These are phyloP conservation scores for Globisporangium radiosum DNA, from an alignment of 352 stramenopile species.

Conservation along the genomic window DNA sequence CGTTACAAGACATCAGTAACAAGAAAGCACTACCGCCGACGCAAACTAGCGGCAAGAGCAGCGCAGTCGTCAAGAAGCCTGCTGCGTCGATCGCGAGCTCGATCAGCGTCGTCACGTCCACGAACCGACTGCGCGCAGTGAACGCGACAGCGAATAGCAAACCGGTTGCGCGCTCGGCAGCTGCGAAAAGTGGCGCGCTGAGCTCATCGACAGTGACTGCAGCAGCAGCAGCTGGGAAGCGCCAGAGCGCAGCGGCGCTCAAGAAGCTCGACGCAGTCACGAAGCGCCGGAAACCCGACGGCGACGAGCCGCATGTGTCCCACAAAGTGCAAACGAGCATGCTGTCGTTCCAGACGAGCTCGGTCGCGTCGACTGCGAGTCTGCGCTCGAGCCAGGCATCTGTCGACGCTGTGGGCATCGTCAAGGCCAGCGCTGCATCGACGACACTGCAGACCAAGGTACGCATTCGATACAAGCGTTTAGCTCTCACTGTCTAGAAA, in stretches of 20 bases:
- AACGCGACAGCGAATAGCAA: slow-evolving; percentile 6
- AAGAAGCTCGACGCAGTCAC: slow-evolving; percentile 19
- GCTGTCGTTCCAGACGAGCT: slow-evolving; percentile 47
- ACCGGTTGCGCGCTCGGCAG: neutral
- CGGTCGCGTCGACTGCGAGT: slow-evolving; percentile 5
- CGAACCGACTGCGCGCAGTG: slow-evolving; percentile 11
- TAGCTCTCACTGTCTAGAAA: neutral
- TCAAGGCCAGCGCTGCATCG: slow-evolving; percentile 2
- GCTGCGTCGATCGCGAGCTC: neutral
- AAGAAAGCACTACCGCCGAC: slow-evolving; percentile 24
- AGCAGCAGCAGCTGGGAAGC: slow-evolving; percentile 4
- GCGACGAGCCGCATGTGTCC: slow-evolving; percentile 19
- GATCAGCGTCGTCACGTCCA: slow-evolving; percentile 13
- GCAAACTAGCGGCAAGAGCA: slow-evolving; percentile 15
- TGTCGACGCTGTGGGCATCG: neutral
- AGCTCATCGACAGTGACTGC: neutral
- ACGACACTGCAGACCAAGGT: slow-evolving; percentile 10
- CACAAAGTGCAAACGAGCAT: slow-evolving; percentile 67
- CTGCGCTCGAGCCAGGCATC: slow-evolving; percentile 1
- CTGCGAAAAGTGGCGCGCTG: slow-evolving; percentile 1
- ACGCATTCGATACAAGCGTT: neutral
- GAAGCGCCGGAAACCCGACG: slow-evolving; percentile 45
- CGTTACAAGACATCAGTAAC: slow-evolving; percentile 82
- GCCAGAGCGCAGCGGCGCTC: slow-evolving; percentile 2
- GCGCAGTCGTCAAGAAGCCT: slow-evolving; percentile 17